Evolutionary conservation across 345 rosid genomes (phyloP).

Genomic region (Alliaria petiolata): DNA sequence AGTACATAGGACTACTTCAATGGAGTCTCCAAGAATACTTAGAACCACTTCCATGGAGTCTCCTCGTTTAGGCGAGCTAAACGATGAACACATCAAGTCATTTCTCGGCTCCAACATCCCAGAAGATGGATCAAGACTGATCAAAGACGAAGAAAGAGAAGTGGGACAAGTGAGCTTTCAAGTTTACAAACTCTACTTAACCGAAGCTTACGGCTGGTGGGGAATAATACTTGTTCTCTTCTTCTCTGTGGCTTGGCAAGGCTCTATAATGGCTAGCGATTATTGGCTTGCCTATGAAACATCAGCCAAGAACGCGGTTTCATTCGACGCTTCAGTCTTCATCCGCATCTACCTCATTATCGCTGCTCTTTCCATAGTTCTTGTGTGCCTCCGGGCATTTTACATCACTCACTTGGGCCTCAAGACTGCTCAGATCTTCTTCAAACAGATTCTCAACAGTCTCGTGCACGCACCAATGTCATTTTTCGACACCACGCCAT

Average conservation of each 20-base stretch:
- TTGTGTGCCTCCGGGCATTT: conserved; percentile 49
- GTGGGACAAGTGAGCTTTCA: conserved; percentile 70
- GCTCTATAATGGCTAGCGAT: conserved; percentile 78
- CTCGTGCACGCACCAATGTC: conserved; percentile 96
- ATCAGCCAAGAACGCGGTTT: conserved; percentile 41
- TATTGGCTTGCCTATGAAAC: conserved; percentile 97
- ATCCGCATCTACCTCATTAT: conserved; percentile 65
- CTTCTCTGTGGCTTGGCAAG: conserved; percentile 78
- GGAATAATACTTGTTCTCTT: conserved; percentile 55
- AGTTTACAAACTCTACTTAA: conserved; percentile 73
- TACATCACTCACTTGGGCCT: conserved; percentile 67
- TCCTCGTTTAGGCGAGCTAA: conserved; percentile 40
- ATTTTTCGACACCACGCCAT: conserved; percentile 94
- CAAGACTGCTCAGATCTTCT: conserved; percentile 79
- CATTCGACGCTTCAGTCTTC: conserved; percentile 56
- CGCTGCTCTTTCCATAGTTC: conserved; percentile 54
- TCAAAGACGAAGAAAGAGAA: conserved; percentile 89
- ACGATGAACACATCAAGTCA: conserved; percentile 40
- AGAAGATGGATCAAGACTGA: conserved; percentile 63
- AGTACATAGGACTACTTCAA: conserved; percentile 24
- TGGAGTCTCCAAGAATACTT: conserved; percentile 23
- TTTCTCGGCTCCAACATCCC: conserved; percentile 44
- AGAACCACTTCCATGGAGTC: conserved; percentile 31
- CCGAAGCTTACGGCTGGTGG: conserved; percentile 98
- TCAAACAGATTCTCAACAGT: conserved; percentile 68